Percentiles rank a stretch among this genome's conserved stretches.
Conservation (phyloP, 1,139 yeast species). For the Yamadazyma siamensis region DNA sequence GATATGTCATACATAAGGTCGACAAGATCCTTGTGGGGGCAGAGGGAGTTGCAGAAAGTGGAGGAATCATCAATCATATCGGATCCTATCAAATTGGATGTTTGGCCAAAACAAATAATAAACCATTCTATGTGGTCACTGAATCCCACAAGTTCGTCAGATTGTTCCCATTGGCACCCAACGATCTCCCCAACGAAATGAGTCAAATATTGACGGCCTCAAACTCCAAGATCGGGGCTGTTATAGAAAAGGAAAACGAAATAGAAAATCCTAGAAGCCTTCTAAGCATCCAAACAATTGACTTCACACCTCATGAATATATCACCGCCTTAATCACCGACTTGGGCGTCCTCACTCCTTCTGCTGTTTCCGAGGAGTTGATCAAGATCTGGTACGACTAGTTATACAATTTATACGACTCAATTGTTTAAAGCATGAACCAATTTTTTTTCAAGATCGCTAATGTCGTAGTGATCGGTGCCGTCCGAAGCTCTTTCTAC, state of each 20-base stretch:
- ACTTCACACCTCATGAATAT: slow-evolving; percentile 93
- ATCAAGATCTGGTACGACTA: slow-evolving; percentile 97
- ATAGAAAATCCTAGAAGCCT: slow-evolving; percentile 15
- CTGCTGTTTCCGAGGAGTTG: slow-evolving; percentile 96
- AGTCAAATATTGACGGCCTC: slow-evolving; percentile 26
- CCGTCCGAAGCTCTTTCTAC: slow-evolving; percentile 27
- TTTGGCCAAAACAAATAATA: slow-evolving; percentile 82
- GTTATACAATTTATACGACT: no score
- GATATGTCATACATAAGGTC: slow-evolving; percentile 85
- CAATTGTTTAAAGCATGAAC: no score
- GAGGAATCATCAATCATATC: slow-evolving; percentile 94
- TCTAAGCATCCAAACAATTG: slow-evolving; percentile 51
- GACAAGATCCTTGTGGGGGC: slow-evolving; percentile 97
- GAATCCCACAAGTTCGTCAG: slow-evolving; percentile 97
- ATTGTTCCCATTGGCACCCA: slow-evolving; percentile 90
- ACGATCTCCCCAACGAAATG: slow-evolving; percentile 75
- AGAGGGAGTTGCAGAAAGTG: slow-evolving; percentile 98
- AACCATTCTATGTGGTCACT: slow-evolving; percentile 91
- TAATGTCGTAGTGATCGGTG: slow-evolving; percentile 33
- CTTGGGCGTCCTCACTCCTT: slow-evolving; percentile 92
- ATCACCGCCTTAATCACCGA: slow-evolving; percentile 96
- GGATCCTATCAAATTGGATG: slow-evolving; percentile 97
- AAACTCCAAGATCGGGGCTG: slow-evolving; percentile 6
- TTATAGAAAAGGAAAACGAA: slow-evolving; percentile 20
- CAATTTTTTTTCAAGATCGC: slow-evolving; percentile 33